These are phyloP conservation scores for Didymella sp. DNA, from an alignment of 2,329 filamentous ascomycete species.

Conservation along the genomic window DNA sequence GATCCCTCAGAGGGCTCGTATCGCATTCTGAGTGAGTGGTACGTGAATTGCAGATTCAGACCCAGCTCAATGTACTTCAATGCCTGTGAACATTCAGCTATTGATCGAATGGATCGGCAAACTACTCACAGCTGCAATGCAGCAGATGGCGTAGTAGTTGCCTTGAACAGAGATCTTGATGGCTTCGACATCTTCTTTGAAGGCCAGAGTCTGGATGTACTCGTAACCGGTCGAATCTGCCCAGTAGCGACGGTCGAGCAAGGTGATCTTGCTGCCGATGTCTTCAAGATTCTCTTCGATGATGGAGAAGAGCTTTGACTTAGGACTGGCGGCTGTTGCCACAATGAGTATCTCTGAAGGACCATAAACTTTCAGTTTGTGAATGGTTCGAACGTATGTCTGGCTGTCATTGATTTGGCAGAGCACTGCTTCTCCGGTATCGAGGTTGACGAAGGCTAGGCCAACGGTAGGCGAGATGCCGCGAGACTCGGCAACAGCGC, in stretches of 20 bases:
- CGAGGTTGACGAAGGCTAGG: slow-evolving; percentile 84
- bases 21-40: slow-evolving; percentile 82
- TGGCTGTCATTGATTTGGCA: slow-evolving; percentile 94
- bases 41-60: slow-evolving; percentile 71
- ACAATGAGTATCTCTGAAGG: slow-evolving; percentile 83
- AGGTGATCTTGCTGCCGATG: slow-evolving; percentile 62
- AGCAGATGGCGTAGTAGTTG: slow-evolving; percentile 87
- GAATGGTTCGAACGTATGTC: slow-evolving; percentile 85
- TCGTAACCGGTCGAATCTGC: slow-evolving; percentile 79
- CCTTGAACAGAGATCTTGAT: slow-evolving; percentile 79
- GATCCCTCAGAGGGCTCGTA: slow-evolving; percentile 89
- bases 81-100: slow-evolving; percentile 59
- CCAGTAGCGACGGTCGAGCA: slow-evolving; percentile 81
- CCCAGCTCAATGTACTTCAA: slow-evolving; percentile 81
- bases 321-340: slow-evolving; percentile 71
- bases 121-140: slow-evolving; percentile 79
- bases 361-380: slow-evolving; percentile 82
- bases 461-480: slow-evolving; percentile 85
- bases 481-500: slow-evolving; percentile 86
- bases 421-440: slow-evolving; percentile 81
- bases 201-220: slow-evolving; percentile 79
- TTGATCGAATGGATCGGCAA: slow-evolving; percentile 51
- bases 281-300: slow-evolving; percentile 74
- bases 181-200: slow-evolving; percentile 78
- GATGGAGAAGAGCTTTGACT: slow-evolving; percentile 76